phyloP scores from a whole-genome alignment of 1,284 basidiomycete genomes.

The Cutaneotrichosporon dermatis region DNA sequence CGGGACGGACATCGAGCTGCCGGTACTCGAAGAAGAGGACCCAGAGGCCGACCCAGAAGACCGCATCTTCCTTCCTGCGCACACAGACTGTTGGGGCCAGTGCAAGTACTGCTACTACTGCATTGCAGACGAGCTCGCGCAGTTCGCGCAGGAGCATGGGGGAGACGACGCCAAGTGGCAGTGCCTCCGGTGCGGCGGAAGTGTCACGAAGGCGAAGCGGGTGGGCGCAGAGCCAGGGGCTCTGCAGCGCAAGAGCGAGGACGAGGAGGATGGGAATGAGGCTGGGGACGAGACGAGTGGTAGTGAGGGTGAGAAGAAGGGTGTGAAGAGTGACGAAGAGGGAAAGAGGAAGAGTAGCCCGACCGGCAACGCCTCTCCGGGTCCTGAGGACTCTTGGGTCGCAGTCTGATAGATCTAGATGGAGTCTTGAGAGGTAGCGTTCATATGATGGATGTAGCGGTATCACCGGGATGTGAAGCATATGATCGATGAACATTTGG shows the following conservation, averaged over 20 bases:
- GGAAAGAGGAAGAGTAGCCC: neutral
- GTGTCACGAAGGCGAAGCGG: constrained; percentile 34
- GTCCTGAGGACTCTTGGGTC: constrained; percentile 1
- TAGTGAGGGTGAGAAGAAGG: neutral
- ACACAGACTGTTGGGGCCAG: constrained; percentile 54
- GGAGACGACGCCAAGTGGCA: constrained; percentile 55
- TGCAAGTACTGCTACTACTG: constrained; percentile 86
- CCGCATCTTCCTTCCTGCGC: constrained; percentile 42
- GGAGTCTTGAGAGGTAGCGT: neutral
- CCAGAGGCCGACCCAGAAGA: constrained; percentile 36
- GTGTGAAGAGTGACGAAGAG: neutral
- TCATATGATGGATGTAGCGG: no score
- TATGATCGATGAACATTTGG: no score
- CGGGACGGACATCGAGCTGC: constrained; percentile 20
- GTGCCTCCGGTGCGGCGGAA: constrained; percentile 66
- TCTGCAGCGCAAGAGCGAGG: neutral
- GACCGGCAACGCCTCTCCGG: neutral
- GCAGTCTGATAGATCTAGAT: constrained; percentile 3
- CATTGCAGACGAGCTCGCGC: constrained; percentile 65
- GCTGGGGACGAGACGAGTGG: neutral
- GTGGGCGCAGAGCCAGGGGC: constrained; percentile 16
- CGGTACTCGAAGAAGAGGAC: constrained; percentile 15
- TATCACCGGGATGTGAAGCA: no score
- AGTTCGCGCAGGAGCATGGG: constrained; percentile 44
- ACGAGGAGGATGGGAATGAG: neutral